Conservation (phyloP, 2,329 filamentous ascomycete species). For the Colletotrichum eremochloae region DNA sequence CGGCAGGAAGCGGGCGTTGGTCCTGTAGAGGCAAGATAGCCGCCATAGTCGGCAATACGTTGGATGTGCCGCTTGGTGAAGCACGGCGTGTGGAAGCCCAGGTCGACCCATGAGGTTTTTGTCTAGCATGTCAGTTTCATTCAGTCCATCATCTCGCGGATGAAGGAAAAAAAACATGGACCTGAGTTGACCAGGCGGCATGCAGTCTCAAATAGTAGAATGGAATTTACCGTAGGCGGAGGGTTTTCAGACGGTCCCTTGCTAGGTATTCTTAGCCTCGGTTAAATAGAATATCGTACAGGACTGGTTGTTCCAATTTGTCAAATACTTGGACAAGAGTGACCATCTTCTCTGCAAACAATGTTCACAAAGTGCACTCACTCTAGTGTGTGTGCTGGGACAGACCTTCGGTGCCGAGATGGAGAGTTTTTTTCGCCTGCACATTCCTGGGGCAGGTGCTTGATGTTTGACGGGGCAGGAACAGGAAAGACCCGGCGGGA, state of each 20-base stretch:
- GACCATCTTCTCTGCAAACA: no score
- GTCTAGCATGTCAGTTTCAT: neutral
- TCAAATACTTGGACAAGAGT: no score
- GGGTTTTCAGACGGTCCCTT: no score
- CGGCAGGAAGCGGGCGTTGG: conserved; percentile 18
- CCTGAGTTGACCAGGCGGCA: no score
- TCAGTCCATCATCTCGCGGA: no score
- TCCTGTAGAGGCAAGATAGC: neutral
- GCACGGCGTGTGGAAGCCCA: conserved; percentile 18
- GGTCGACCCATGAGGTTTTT: conserved; percentile 1
- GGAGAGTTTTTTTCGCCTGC: neutral
- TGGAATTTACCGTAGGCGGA: no score
- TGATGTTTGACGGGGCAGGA: neutral
- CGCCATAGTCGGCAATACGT: conserved; percentile 11
- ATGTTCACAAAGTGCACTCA: no score
- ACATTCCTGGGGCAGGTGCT: conserved; percentile 1
- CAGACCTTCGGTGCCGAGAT: neutral
- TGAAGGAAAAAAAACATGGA: no score
- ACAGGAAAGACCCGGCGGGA: neutral
- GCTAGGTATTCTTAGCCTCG: no score
- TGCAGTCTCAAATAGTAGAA: no score
- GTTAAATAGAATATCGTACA: no score
- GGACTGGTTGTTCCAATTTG: no score
- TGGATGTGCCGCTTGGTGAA: neutral
- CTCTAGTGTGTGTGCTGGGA: neutral